phyloP scores from a whole-genome alignment of 2,329 filamentous ascomycete species.

The Penicillium frequentans region DNA sequence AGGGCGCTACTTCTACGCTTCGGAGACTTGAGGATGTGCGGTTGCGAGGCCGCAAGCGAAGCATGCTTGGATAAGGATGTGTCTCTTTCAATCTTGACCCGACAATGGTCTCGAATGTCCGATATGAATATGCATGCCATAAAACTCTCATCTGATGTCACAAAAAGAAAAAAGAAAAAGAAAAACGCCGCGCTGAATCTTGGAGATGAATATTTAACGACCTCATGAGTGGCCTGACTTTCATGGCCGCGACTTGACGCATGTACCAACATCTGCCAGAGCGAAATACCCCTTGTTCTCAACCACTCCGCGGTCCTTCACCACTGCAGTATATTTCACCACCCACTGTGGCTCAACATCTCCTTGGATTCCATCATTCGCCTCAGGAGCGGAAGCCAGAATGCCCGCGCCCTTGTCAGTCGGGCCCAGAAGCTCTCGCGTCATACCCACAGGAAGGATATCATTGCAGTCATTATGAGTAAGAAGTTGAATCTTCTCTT shows the following conservation, averaged over 20 bases:
- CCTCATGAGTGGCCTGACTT: background rate
- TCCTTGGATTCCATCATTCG: constrained; percentile 62
- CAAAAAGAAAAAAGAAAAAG: constrained; percentile 7
- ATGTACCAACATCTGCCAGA: constrained; percentile 66
- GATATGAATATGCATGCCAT: background rate
- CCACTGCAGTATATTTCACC: constrained; percentile 93
- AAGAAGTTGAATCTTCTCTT: constrained; percentile 78
- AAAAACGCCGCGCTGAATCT: constrained; percentile 24
- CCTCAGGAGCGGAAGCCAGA: constrained; percentile 60
- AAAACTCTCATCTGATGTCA: background rate
- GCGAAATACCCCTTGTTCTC: constrained; percentile 99
- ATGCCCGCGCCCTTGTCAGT: constrained; percentile 72
- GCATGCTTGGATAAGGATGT: constrained; percentile 76
- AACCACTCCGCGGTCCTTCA: constrained; percentile 89
- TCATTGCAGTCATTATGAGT: constrained; percentile 95
- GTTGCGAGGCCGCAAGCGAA: constrained; percentile 91
- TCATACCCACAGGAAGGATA: constrained; percentile 80
- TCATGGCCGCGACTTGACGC: constrained; percentile 34
- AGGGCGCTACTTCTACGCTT: constrained; percentile 71
- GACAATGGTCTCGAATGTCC: background rate
- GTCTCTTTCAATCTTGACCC: constrained; percentile 2
- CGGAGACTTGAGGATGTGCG: constrained; percentile 87
- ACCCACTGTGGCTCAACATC: constrained; percentile 91
- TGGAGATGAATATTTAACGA: constrained; percentile 14
- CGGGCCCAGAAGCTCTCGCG: constrained; percentile 78